Evolutionary conservation across 2,329 filamentous ascomycete species (phyloP), one percentile per base, ranked within the genome.

Genomic region (Penicillium polonicum): DNA sequence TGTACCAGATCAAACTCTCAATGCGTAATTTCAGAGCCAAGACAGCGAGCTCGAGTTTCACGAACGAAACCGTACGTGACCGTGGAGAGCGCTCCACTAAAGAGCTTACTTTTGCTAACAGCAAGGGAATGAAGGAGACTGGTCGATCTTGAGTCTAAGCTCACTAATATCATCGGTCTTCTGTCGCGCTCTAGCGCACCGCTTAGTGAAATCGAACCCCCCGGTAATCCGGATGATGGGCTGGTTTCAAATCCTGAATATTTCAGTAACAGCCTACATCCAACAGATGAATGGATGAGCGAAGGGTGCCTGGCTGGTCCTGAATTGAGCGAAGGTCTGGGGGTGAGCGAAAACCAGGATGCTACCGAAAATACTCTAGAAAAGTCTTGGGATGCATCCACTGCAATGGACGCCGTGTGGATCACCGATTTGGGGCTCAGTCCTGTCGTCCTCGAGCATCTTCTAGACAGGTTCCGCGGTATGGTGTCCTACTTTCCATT

Each of bases 401-500:
- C 33, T 29, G 10, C 12, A 13, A 46, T n/a, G 25, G 23, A 55
- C 13, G 23, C 55, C 29, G 50, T 50, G 9, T 58, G 55, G 55
- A 49, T 58, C 42, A 44, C 55, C 15, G 50, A 58, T 6, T 21
- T 52, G 8, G 25, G 25, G 33, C 51, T 54, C 25, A 12, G 33
- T 52, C 38, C 55, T 60, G 23, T 57, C 52, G 45, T 27, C 33
- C 46, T 48, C 15, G 52, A 51, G 41, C 35, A 61, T 55, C 59
- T 62, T 52, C 21, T 62, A 17, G 52, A 52, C 25, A 59, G 27
- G 13, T 62, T 62, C 49, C 55, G 59, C 25, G 36, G 55, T 19
- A 62, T 62, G 60, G 55, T 41, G 15, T 57, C 45, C 19, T 61
- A 56, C 27, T 62, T 61, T 50, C 60, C 60, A 38, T 62, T 62